These are phyloP conservation scores for Phellopilus nigrolimitatus DNA, from an alignment of 1,284 basidiomycete species.

Conservation along the genomic window DNA sequence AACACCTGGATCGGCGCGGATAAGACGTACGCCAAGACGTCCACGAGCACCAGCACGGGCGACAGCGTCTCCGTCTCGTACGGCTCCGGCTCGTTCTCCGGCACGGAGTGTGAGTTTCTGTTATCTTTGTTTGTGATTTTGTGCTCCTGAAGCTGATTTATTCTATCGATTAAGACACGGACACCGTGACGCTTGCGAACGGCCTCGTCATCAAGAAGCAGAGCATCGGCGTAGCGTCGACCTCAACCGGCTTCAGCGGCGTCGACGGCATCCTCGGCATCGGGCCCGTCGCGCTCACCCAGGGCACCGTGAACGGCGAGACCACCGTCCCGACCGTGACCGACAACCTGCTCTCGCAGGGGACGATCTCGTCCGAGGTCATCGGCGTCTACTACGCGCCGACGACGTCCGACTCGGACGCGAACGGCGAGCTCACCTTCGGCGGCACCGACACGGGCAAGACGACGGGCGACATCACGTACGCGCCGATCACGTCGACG, in stretches of 20 bases:
- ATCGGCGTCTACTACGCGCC: constrained; percentile 25
- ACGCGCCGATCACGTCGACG: constrained; percentile 23
- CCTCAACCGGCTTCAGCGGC: constrained; percentile 32
- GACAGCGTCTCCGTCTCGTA: constrained; percentile 17
- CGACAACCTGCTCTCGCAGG: constrained; percentile 23
- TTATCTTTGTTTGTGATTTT: neutral
- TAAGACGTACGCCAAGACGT: constrained; percentile 19
- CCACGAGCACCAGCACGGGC: constrained; percentile 20
- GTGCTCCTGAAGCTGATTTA: constrained; percentile 8
- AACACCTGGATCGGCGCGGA: constrained; percentile 28
- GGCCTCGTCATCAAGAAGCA: constrained; percentile 32
- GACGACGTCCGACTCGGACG: constrained; percentile 14
- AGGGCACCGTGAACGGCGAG: constrained; percentile 26
- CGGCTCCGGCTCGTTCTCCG: constrained; percentile 21
- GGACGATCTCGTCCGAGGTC: constrained; percentile 20
- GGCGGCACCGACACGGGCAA: constrained; percentile 22
- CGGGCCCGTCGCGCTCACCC: constrained; percentile 24
- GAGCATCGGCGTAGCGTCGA: constrained; percentile 34
- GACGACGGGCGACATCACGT: constrained; percentile 17
- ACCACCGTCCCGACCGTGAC: constrained; percentile 25
- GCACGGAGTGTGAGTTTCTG: constrained; percentile 17
- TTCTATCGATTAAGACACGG: constrained; percentile 21
- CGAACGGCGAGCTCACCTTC: constrained; percentile 25
- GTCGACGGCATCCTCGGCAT: constrained; percentile 22
- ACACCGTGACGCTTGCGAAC: constrained; percentile 20